These are phyloP conservation scores for Hyaloperonospora brassicae DNA, from an alignment of 352 stramenopile species.

Conservation along the genomic window DNA sequence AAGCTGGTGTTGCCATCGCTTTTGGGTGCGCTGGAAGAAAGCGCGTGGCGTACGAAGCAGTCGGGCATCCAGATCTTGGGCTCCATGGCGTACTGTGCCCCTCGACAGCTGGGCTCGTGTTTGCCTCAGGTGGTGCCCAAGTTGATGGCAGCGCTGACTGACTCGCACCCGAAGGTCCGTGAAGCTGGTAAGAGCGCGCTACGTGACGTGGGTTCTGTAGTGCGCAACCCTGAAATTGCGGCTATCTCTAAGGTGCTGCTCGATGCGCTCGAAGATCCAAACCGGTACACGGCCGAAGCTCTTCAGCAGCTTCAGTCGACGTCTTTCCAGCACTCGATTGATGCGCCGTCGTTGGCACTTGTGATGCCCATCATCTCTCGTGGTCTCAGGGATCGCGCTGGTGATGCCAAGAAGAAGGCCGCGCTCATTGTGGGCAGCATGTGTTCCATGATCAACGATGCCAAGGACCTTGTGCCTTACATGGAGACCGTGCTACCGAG, in stretches of 20 bases:
- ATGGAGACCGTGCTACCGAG: conserved; percentile 94
- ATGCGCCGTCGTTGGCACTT: conserved; percentile 98
- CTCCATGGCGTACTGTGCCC: conserved; percentile 96
- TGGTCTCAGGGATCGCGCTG: conserved; percentile 94
- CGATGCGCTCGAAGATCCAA: conserved; percentile 93
- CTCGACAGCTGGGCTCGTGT: conserved; percentile 96
- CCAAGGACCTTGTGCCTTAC: conserved; percentile 97
- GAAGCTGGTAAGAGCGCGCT: conserved; percentile 93
- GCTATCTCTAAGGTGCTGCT: conserved; percentile 91
- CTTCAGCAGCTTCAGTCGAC: conserved; percentile 96
- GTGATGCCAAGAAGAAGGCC: conserved; percentile 97
- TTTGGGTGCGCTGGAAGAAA: conserved; percentile 90
- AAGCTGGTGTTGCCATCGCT: conserved; percentile 98
- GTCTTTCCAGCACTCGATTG: conserved; percentile 99
- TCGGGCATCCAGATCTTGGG: conserved; percentile 97
- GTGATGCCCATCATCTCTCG: conserved; percentile 98
- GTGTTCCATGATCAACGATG: conserved; percentile 97
- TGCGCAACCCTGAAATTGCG: conserved; percentile 98
- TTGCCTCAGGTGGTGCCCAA: conserved; percentile 98
- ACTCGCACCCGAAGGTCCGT: conserved; percentile 98
- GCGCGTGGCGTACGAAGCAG: conserved; percentile 97
- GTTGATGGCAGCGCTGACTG: conserved; percentile 93
- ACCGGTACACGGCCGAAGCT: conserved; percentile 86
- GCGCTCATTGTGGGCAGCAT: conserved; percentile 99
- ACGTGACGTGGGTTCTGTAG: conserved; percentile 95